Base-by-base conservation (phyloP, 805 yeast genomes). In the Sugiyamaella valdiviana region DNA sequence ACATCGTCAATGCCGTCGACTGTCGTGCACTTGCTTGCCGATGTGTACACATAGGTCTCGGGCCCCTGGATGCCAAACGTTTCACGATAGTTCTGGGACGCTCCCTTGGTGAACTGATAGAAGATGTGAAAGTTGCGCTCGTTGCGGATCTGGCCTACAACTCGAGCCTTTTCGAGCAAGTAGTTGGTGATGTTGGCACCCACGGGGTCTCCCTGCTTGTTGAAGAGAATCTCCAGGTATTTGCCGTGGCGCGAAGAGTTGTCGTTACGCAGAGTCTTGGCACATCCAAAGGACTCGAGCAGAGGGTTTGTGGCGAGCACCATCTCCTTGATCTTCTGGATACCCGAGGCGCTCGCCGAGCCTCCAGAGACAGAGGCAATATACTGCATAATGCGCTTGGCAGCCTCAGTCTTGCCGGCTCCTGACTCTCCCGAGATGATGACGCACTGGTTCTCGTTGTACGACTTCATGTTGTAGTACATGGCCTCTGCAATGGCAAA, bases 361-460 rank as follows among this genome's bases (percentile, higher is more conserved):
- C 80, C 75, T 10, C 90, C 95, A 1, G 93, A 82, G 2, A 89
- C 95, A 20, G 90, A 80, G 35, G 97, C 67, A 57, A 91, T 84
- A 65, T 91, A 91, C 68, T 91, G 97, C 98, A 91, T 91, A 67
- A 91, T 90, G 65, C 95, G 80, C 72, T 91, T 91, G 38, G 98
- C 97, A 19, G 97, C 97, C 69, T 91, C 98, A 4, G 98, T 91
- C 64, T 91, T 91, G 44, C 98, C 98, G 3, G 98, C 98, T 53
- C 98, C 98, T 1, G 96, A 86, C 66, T 91, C 98, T 49, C 98
- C 98, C 2, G 96, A 86, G 57, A 93, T 93, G 59, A 93, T 93
- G 19, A 93, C 98, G 76, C 98, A 91, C 66, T 93, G 99, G 63
- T 82, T 88, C 60, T 93, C 98, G 51, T 85, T 80, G 68, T 93